Base-by-base conservation (phyloP, 2,329 filamentous ascomycete species). In the Colletotrichum lentis region DNA sequence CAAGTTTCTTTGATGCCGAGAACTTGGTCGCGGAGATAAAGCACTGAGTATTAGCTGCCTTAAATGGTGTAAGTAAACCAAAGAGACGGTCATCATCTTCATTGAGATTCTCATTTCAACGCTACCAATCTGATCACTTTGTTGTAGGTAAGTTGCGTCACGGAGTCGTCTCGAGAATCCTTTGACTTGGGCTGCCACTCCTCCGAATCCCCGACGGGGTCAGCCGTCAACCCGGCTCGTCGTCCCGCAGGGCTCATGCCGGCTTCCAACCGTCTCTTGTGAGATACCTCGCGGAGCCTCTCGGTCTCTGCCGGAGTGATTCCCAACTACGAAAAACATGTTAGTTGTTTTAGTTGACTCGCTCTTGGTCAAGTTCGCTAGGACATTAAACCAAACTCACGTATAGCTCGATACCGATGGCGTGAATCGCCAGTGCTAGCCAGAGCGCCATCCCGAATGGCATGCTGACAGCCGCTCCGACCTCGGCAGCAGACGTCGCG, bases 251-350 rank as follows among this genome's bases (percentile, higher is more conserved):
- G 76, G 50, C 72, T 77, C 74, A 83, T 79, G 0, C 85, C 85
- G 4, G 81, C 80, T 70, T 83, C 84, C 11, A 86, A 59, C 71
- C 88, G 86, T 53, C 81, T 78, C 73, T 86, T 80, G 71, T 85
- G 86, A n/a, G 81, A 84, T 1, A 87, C 79, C 27, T 80, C 76
- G 16, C 85, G 79, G 57, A 88, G 74, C 10, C 85, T 76, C 53
- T 86, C 78, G 1, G 77, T 76, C 71, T 88, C 86, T 12, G 74
- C 78, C 0, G 85, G 83, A 0, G 86, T 88, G 20, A 86, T 71
- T 16, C 73, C 74, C 37, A 87, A 74, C 76, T 86, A 80, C 20
- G 2, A 5, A 7, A 2, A n/a, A 3, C 20, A 11, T 1, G 11
- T 64, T 12, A 67, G 53, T 27, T n/a, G n/a, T n/a, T n/a, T n/a